Evolutionary conservation across 2,329 filamentous ascomycete species (phyloP).

Genomic region (Calonectria henricotiae): DNA sequence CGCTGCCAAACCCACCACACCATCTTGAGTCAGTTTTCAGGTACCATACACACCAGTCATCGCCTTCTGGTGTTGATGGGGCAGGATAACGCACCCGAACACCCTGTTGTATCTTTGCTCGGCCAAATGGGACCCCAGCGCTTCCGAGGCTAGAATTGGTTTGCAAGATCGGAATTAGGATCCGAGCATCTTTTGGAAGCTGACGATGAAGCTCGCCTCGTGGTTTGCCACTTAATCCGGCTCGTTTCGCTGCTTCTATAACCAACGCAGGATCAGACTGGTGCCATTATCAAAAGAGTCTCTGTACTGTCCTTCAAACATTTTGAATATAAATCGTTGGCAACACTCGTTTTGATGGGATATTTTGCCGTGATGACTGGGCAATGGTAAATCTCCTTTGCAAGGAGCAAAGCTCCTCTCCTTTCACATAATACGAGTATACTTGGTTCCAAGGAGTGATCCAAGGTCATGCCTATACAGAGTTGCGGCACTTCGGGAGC

Average conservation of each 20-base stretch:
- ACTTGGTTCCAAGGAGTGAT: not conserved
- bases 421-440: too few species aligned
- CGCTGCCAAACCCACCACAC: constrained; percentile 10
- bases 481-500: constrained; percentile 33
- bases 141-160: constrained; percentile 4
- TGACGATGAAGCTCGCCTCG: not conserved
- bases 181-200: constrained; percentile 13
- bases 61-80: not conserved
- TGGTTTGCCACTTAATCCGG: not conserved
- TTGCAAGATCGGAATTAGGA: constrained; percentile 20
- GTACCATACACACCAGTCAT: constrained; percentile 6
- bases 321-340: not conserved
- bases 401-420: too few species aligned
- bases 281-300: not conserved
- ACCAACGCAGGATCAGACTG: not conserved
- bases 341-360: not conserved
- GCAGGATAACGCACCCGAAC: constrained; percentile 14
- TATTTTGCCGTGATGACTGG: not conserved
- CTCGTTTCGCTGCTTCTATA: too few species aligned
- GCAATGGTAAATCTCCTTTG: not conserved
- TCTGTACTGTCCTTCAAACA: not conserved
- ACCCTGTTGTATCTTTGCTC: constrained; percentile 5
- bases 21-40: constrained; percentile 12
- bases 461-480: not conserved
- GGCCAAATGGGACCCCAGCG: not conserved